Evolutionary conservation across 2,329 filamentous ascomycete genomes (phyloP).

Genomic region (Stagonosporopsis vannaccii): DNA sequence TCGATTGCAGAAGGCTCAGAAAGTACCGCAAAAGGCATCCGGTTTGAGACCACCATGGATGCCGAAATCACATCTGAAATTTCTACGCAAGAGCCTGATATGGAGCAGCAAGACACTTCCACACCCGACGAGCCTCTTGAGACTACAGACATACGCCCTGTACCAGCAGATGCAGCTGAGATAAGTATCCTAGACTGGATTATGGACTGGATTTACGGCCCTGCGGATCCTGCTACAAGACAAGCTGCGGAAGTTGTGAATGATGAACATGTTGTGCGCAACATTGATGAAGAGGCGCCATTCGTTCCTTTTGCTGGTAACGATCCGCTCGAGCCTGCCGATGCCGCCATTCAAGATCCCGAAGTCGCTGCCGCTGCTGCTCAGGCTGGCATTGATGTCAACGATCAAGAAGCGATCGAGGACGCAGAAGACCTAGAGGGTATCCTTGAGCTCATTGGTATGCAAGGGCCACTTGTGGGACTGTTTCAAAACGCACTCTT

Average conservation of each 20-base stretch:
- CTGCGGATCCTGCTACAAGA: constrained; percentile 47
- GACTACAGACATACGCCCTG: constrained; percentile 14
- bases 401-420: constrained; percentile 75
- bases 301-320: constrained; percentile 63
- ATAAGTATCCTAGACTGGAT: constrained; percentile 40
- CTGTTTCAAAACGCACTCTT: constrained; percentile 96
- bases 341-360: constrained; percentile 54
- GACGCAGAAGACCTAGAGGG: constrained; percentile 94
- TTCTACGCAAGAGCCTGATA: constrained; percentile 1
- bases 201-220: constrained; percentile 59
- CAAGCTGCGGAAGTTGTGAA: constrained; percentile 47
- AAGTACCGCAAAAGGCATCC: background rate
- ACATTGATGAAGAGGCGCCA: constrained; percentile 66
- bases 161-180: constrained; percentile 20
- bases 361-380: constrained; percentile 71
- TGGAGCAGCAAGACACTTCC: constrained; percentile 1
- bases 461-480: constrained; percentile 90
- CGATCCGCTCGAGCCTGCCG: constrained; percentile 35
- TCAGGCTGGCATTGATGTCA: constrained; percentile 71
- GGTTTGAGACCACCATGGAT: constrained; percentile 5
- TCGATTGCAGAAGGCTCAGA: background rate
- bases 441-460: constrained; percentile 92
- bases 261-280: constrained; percentile 67
- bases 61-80: constrained; percentile 1
- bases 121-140: background rate